These are phyloP conservation scores for Sphagnum magellanicum DNA, from an alignment of 228 moss, liverwort and hornwort genomes.

Conservation along the genomic window DNA sequence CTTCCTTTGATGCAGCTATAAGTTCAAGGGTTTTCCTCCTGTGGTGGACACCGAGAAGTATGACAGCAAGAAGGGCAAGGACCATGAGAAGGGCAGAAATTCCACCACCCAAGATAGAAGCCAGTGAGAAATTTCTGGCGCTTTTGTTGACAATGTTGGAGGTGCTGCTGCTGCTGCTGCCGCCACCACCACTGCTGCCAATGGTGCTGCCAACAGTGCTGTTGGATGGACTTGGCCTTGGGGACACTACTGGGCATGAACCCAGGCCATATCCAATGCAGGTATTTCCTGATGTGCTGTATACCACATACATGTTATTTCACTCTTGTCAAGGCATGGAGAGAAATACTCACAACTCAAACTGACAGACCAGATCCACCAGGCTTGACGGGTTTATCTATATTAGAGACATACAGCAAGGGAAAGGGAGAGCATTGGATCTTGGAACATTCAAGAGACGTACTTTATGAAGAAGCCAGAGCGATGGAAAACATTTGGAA, in stretches of 20 bases:
- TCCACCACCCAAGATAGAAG: slow-evolving; percentile 14
- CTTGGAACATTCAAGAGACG: neutral
- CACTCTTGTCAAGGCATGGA: too few species aligned
- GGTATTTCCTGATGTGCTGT: slow-evolving; percentile 53
- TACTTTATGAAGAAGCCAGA: too few species aligned
- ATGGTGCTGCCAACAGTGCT: neutral
- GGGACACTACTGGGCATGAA: slow-evolving; percentile 17
- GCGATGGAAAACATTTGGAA: slow-evolving; percentile 12
- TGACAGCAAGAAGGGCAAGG: slow-evolving; percentile 13
- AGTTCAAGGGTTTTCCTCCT: slow-evolving; percentile 24
- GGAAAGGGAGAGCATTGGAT: too few species aligned
- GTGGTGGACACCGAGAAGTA: slow-evolving; percentile 25
- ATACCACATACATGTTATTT: neutral
- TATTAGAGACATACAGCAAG: too few species aligned
- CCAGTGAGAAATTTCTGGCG: neutral
- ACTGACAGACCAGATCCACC: too few species aligned
- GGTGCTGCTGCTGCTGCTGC: too few species aligned
- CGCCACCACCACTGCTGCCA: neutral
- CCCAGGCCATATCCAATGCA: slow-evolving; percentile 26
- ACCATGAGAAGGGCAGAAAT: slow-evolving; percentile 20
- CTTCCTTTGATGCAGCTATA: slow-evolving; percentile 42
- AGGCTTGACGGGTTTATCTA: too few species aligned
- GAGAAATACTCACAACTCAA: too few species aligned
- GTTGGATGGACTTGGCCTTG: neutral
- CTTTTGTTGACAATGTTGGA: neutral